Conservation (phyloP, 2,329 filamentous ascomycete species). For the Paracamarosporium sp. region DNA sequence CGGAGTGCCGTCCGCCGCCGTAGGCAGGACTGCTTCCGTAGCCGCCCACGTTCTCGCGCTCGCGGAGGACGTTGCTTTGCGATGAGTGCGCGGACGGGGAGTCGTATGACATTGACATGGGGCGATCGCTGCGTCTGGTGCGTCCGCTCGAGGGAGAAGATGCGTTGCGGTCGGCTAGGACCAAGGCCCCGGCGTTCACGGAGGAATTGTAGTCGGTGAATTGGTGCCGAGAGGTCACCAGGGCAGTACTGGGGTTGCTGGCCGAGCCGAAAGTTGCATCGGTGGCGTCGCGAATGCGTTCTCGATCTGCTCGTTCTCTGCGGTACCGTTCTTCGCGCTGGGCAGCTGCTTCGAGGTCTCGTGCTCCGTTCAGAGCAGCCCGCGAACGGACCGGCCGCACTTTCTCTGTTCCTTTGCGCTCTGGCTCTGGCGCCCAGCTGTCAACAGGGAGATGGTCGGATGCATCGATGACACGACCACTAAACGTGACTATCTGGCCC, state of each 20-base stretch:
- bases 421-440: constrained; percentile 78
- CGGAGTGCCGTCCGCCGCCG: constrained; percentile 21
- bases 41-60: constrained; percentile 41
- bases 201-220: constrained; percentile 26
- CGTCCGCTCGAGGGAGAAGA: constrained; percentile 27
- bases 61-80: constrained; percentile 36
- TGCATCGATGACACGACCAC: constrained; percentile 79
- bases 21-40: constrained; percentile 40
- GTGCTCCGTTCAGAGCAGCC: constrained; percentile 60
- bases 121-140: constrained; percentile 32
- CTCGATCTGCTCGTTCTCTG: constrained; percentile 40
- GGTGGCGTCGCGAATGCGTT: constrained; percentile 39
- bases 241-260: constrained; percentile 31
- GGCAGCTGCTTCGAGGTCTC: constrained; percentile 43
- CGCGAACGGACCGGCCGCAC: constrained; percentile 51
- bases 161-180: constrained; percentile 29
- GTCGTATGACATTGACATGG: constrained; percentile 24
- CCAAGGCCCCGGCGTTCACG: constrained; percentile 25
- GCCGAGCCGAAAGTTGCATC: constrained; percentile 28
- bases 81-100: constrained; percentile 20
- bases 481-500: constrained; percentile 76
- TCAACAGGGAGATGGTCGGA: constrained; percentile 81
- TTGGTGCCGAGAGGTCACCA: constrained; percentile 37
- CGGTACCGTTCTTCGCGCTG: constrained; percentile 41
- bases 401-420: constrained; percentile 61